Percentiles rank a stretch among this genome's conserved stretches.
These are phyloP conservation scores for Acorus calamus DNA, from an alignment of 106 monocot species.

Conservation along the genomic window DNA sequence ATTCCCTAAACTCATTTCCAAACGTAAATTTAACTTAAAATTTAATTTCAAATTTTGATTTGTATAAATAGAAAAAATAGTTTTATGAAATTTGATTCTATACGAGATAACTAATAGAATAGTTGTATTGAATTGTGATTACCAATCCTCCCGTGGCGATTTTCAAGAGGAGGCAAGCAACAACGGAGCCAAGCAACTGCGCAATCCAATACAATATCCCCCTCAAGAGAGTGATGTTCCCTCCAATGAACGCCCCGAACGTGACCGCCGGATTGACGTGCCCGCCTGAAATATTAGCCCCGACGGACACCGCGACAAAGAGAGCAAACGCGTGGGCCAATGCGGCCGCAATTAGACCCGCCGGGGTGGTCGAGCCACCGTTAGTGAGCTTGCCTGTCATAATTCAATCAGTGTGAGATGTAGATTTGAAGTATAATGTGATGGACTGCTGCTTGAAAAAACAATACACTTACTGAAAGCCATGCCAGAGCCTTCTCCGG, in stretches of 20 bases:
- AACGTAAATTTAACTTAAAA: too few species aligned
- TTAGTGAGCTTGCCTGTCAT: constrained; percentile 23
- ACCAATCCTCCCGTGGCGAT: constrained; percentile 31
- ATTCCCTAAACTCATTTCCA: too few species aligned
- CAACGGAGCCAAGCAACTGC: constrained; percentile 34
- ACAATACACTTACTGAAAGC: constrained; percentile 32
- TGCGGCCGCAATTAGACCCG: constrained; percentile 24
- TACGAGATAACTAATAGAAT: too few species aligned
- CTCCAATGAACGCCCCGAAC: constrained; percentile 31
- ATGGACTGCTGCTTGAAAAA: too few species aligned
- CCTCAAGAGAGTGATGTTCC: constrained; percentile 26
- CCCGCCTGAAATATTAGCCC: constrained; percentile 33
- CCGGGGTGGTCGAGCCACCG: constrained; percentile 17
- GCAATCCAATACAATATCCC: constrained; percentile 31
- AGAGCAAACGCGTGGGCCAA: constrained; percentile 29
- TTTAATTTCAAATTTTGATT: too few species aligned
- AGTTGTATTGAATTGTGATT: neutral
- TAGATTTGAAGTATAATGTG: too few species aligned
- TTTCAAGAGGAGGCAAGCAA: constrained; percentile 30
- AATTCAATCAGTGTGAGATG: too few species aligned
- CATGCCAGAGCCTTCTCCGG: constrained; percentile 60
- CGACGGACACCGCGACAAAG: constrained; percentile 31
- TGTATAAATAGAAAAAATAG: neutral
- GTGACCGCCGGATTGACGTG: constrained; percentile 37
- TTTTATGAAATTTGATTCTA: neutral